Conservation (phyloP, 768 basidiomycete genomes). For the Tylopilus vinaceipallidus region DNA sequence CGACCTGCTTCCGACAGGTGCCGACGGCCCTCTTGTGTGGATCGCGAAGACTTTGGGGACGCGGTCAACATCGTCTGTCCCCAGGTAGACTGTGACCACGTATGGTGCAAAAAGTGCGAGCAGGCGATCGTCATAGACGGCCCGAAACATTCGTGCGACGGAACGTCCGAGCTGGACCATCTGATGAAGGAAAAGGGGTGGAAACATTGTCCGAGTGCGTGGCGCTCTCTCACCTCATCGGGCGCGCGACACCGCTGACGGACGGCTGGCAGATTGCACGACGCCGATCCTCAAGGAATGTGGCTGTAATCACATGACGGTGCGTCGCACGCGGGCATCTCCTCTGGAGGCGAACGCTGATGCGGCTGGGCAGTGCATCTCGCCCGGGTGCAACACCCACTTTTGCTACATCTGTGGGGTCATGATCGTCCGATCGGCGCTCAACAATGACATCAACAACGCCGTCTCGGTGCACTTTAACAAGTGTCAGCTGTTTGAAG, state of each 20-base stretch:
- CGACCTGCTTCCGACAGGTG: constrained; percentile 39
- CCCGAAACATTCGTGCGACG: constrained; percentile 57
- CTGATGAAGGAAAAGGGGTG: constrained; percentile 56
- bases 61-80: constrained; percentile 48
- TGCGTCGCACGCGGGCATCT: constrained; percentile 15
- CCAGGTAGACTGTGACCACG: constrained; percentile 42
- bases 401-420: constrained; percentile 55
- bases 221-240: neutral
- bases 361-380: constrained; percentile 41
- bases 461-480: constrained; percentile 35
- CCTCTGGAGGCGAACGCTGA: neutral
- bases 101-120: constrained; percentile 64
- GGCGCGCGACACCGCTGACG: neutral
- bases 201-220: constrained; percentile 60
- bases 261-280: constrained; percentile 34
- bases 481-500: constrained; percentile 37
- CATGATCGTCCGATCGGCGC: constrained; percentile 42
- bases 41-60: constrained; percentile 44
- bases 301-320: constrained; percentile 62
- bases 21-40: constrained; percentile 45
- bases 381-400: constrained; percentile 59
- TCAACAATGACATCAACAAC: constrained; percentile 29
- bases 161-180: constrained; percentile 49
- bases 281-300: constrained; percentile 50
- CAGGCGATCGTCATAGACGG: constrained; percentile 36